A percentile compares a stretch with the other conserved stretches of the same genome.
phyloP scores from a whole-genome alignment of 75 land plant genomes.

The Cunninghamia lanceolata region DNA sequence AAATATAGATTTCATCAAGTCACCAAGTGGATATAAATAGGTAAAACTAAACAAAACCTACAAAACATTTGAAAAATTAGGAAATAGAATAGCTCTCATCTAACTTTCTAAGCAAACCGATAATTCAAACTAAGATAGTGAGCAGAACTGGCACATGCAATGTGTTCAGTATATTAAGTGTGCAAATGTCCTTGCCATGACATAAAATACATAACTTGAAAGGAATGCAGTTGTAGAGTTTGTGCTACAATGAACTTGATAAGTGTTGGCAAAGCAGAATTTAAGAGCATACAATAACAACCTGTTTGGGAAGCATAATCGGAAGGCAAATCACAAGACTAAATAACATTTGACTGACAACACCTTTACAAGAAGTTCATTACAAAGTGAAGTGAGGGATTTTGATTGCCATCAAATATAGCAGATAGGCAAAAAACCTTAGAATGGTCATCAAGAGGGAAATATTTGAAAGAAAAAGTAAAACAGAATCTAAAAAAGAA shows the following conservation, averaged over 20 bases:
- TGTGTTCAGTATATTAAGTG: neutral
- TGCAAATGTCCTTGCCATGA: neutral
- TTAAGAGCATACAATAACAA: neutral
- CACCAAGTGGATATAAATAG: neutral
- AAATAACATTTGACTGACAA: neutral
- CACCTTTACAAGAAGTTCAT: neutral
- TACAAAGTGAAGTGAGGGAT: neutral
- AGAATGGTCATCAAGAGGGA: neutral
- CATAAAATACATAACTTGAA: neutral
- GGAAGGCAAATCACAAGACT: neutral
- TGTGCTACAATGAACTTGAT: neutral
- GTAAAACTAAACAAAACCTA: neutral
- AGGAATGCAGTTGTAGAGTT: neutral
- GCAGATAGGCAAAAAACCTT: neutral
- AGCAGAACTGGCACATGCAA: neutral
- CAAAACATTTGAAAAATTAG: neutral
- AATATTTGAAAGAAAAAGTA: neutral
- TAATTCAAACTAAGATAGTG: neutral
- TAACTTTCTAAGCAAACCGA: neutral
- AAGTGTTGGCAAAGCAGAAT: neutral
- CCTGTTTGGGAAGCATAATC: neutral
- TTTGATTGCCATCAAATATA: neutral
- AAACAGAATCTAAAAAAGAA: neutral
- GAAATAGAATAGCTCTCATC: neutral
- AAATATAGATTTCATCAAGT: conserved; percentile 4